phyloP scores from a whole-genome alignment of 164 flowering plant genomes.

The Piper betle region DNA sequence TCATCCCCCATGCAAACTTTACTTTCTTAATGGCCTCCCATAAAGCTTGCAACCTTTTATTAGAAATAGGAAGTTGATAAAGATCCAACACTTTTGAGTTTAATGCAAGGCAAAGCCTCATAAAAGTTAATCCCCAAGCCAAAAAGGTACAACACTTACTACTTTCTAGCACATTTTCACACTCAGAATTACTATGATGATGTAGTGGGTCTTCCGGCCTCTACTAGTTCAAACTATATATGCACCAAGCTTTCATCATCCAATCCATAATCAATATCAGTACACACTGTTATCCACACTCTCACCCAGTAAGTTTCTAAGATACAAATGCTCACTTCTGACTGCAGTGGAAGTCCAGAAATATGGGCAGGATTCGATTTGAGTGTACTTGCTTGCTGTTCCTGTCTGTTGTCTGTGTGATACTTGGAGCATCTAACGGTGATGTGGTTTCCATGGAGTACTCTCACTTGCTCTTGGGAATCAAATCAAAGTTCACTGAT shows the following conservation, averaged over 20 bases:
- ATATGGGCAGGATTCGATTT: constrained; percentile 27
- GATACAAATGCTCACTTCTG: constrained; percentile 2
- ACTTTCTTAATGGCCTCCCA: constrained; percentile 5
- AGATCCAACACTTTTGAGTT: not conserved
- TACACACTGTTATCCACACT: constrained; percentile 7
- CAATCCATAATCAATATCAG: constrained; percentile 2
- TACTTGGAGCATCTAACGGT: constrained; percentile 16
- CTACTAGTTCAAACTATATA: constrained; percentile 21
- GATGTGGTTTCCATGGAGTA: constrained; percentile 19
- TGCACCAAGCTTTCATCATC: constrained; percentile 18
- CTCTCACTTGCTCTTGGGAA: constrained; percentile 50
- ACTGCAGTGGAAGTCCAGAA: constrained; percentile 5
- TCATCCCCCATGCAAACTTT: constrained; percentile 22
- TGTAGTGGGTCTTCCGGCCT: constrained; percentile 10
- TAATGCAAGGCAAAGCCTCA: too few relatives aligned
- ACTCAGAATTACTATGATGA: constrained; percentile 3
- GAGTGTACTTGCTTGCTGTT: constrained; percentile 25
- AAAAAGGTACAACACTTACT: constrained; percentile 5
- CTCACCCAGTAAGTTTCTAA: constrained; percentile 2
- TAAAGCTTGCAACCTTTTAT: constrained; percentile 7
- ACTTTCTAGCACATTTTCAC: constrained; percentile 8
- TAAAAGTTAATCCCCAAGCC: not conserved
- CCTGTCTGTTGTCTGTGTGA: constrained; percentile 19
- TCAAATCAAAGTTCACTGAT: constrained; percentile 54
- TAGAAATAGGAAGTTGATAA: constrained; percentile 7